These are phyloP conservation scores for Filobasidium floriforme DNA, from an alignment of 768 basidiomycete genomes.

Conservation along the genomic window DNA sequence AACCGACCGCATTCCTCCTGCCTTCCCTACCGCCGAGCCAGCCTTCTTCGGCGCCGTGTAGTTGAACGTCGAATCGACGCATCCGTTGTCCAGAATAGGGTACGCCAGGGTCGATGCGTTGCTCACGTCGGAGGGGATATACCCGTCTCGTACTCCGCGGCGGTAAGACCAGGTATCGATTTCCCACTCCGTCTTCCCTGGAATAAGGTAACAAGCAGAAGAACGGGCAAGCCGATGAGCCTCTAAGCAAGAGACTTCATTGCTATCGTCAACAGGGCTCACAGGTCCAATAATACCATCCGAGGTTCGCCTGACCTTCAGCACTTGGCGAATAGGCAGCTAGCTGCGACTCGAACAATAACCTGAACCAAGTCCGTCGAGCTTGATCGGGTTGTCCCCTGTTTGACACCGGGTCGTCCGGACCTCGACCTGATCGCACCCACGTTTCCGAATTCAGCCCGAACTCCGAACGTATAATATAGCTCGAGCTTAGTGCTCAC, in stretches of 20 bases:
- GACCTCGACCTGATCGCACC: constrained; percentile 25
- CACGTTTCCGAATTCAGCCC: constrained; percentile 6
- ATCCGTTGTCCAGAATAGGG: constrained; percentile 36
- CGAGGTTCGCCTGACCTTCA: constrained; percentile 28
- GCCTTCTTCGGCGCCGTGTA: constrained; percentile 34
- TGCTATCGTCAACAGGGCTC: too few species aligned
- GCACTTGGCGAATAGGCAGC: constrained; percentile 36
- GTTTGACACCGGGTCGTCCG: not conserved
- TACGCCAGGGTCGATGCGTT: constrained; percentile 35
- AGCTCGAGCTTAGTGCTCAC: not conserved
- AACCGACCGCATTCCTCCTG: not conserved
- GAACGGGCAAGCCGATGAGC: not conserved
- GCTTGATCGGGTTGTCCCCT: constrained; percentile 26
- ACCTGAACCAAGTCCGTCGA: constrained; percentile 41
- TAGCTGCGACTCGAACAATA: constrained; percentile 42
- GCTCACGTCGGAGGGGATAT: constrained; percentile 39
- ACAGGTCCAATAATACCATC: constrained; percentile 45
- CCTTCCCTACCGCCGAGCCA: not conserved
- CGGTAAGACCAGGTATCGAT: constrained; percentile 43
- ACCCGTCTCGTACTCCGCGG: constrained; percentile 32
- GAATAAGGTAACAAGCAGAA: not conserved
- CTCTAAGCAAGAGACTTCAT: too few species aligned
- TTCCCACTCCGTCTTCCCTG: constrained; percentile 38
- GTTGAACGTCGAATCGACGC: constrained; percentile 36
- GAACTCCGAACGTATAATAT: too few species aligned